Conservation (phyloP, 2,329 filamentous ascomycete genomes). For the Hypocreales sp. region DNA sequence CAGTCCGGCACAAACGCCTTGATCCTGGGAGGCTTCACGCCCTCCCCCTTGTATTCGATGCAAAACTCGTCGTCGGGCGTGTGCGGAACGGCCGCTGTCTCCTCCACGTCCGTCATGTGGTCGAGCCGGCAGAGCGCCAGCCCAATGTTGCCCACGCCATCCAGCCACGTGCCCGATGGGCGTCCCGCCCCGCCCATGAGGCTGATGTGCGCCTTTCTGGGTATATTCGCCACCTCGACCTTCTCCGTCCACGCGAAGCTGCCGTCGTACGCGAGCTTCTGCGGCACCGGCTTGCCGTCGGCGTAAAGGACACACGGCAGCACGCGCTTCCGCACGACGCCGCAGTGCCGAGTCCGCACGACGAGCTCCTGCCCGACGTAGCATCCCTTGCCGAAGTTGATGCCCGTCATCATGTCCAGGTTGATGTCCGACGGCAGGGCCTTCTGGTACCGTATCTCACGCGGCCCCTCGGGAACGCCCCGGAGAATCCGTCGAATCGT, state of each 20-base stretch:
- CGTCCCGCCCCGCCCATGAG: conserved; percentile 45
- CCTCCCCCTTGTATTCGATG: conserved; percentile 30
- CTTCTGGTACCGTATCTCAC: conserved; percentile 55
- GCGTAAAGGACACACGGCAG: conserved; percentile 65
- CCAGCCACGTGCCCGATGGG: conserved; percentile 67
- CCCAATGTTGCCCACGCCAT: conserved; percentile 70
- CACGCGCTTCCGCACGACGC: conserved; percentile 82
- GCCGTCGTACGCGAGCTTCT: conserved; percentile 29
- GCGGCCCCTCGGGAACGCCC: conserved; percentile 74
- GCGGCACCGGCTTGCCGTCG: conserved; percentile 20
- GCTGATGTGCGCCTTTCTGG: conserved; percentile 26
- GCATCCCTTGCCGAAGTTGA: conserved; percentile 92
- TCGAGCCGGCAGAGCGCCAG: conserved; percentile 77
- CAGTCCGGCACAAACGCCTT: conserved; percentile 79
- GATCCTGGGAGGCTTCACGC: conserved; percentile 30
- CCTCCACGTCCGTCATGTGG: conserved; percentile 71
- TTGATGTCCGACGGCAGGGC: conserved; percentile 81
- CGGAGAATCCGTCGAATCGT: conserved; percentile 60
- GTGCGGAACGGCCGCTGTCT: conserved; percentile 47
- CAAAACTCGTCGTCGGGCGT: conserved; percentile 47
- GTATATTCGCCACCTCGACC: too few relatives aligned
- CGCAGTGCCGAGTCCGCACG: conserved; percentile 86
- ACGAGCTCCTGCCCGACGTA: conserved; percentile 96
- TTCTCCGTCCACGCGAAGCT: too few relatives aligned
- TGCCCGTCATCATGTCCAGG: conserved; percentile 68